Percentiles rank a stretch among this genome's conserved stretches.
These are phyloP conservation scores for Cryptococcus wingfieldii DNA, from an alignment of 1,284 basidiomycete species.

Conservation along the genomic window DNA sequence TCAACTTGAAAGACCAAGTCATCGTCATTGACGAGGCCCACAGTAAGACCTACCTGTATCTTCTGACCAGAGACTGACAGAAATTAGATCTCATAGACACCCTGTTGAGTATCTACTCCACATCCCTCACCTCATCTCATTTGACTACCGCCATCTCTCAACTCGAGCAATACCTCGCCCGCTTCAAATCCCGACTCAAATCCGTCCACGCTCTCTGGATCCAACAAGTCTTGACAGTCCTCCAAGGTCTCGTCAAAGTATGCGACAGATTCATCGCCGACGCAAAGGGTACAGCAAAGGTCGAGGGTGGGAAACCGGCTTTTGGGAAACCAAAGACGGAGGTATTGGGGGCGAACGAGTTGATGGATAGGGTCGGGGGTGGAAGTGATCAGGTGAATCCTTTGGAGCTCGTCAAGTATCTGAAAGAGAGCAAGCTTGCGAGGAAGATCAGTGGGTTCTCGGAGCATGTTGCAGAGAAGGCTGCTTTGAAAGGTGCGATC, in stretches of 20 bases:
- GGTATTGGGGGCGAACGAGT: constrained; percentile 51
- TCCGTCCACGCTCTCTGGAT: constrained; percentile 73
- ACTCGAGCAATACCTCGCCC: constrained; percentile 70
- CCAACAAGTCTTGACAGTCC: constrained; percentile 67
- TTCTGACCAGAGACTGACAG: neutral
- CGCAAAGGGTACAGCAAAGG: constrained; percentile 16
- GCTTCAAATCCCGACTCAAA: constrained; percentile 72
- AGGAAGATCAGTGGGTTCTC: constrained; percentile 71
- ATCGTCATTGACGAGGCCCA: constrained; percentile 96
- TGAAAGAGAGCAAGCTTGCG: constrained; percentile 77
- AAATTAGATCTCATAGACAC: constrained; percentile 75
- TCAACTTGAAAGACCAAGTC: constrained; percentile 74
- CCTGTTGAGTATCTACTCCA: constrained; percentile 77
- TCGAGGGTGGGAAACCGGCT: constrained; percentile 2
- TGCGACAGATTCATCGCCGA: constrained; percentile 54
- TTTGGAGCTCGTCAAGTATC: constrained; percentile 74
- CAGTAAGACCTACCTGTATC: constrained; percentile 56
- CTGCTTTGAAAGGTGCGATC: constrained; percentile 47
- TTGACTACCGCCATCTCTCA: constrained; percentile 68
- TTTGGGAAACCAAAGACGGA: constrained; percentile 24
- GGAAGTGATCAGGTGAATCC: constrained; percentile 68
- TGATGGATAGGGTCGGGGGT: constrained; percentile 64
- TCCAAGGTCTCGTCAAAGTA: constrained; percentile 63
- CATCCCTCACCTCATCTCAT: constrained; percentile 59
- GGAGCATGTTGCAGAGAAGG: constrained; percentile 61